Percentiles rank a stretch among this genome's conserved stretches.
phyloP scores from a whole-genome alignment of 805 yeast species.

The Torulaspora quercuum region DNA sequence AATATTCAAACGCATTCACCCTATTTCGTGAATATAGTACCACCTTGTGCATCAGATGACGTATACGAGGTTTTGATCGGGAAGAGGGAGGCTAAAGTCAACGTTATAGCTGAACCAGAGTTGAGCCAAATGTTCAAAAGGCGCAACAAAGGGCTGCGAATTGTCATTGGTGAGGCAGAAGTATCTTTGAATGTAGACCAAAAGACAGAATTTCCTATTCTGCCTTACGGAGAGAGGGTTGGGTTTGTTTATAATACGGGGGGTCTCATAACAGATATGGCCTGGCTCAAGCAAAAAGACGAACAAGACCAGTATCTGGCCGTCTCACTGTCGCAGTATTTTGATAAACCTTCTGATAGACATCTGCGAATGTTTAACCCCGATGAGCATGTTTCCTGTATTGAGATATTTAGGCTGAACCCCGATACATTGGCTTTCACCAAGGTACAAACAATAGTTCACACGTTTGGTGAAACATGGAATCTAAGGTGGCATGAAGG shows the following conservation, averaged over 20 bases:
- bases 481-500: conserved; percentile 37
- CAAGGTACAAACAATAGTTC: conserved; percentile 36
- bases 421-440: conserved; percentile 28
- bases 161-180: conserved; percentile 24
- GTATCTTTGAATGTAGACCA: conserved; percentile 20
- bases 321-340: conserved; percentile 43
- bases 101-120: conserved; percentile 23
- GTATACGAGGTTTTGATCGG: conserved; percentile 5
- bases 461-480: conserved; percentile 46
- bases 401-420: conserved; percentile 46
- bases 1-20: conserved; percentile 27
- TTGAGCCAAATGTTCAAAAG: conserved; percentile 29
- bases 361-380: conserved; percentile 31
- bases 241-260: conserved; percentile 49
- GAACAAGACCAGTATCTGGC: conserved; percentile 46
- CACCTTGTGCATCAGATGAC: conserved; percentile 16
- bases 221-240: conserved; percentile 31
- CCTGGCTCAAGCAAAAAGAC: conserved; percentile 46
- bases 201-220: conserved; percentile 29
- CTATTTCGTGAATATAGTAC: conserved; percentile 22
- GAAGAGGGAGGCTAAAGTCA: conserved; percentile 15
- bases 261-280: conserved; percentile 48
- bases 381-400: conserved; percentile 38
- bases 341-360: conserved; percentile 30
- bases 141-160: conserved; percentile 16